Conservation (phyloP, 805 yeast genomes). For the Ogataea methanolica region DNA sequence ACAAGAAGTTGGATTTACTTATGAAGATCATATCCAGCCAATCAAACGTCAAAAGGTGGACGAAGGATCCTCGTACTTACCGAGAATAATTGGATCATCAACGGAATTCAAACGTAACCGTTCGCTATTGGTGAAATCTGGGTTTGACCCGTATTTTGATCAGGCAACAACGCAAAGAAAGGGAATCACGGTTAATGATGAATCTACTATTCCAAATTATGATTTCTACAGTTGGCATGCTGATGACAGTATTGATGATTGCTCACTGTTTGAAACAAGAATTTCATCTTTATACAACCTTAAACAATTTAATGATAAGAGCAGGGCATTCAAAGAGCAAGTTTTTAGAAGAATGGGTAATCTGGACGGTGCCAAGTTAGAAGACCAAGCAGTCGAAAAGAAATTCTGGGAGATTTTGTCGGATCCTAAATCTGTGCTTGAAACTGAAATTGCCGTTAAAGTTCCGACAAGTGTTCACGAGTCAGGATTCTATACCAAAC, state of each 20-base stretch:
- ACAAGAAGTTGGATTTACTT: conserved; percentile 9
- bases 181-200: conserved; percentile 32
- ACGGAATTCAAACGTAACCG: conserved; percentile 42
- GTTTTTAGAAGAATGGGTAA: conserved; percentile 19
- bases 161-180: conserved; percentile 40
- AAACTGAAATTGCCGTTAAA: conserved; percentile 33
- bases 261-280: conserved; percentile 33
- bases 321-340: conserved; percentile 35
- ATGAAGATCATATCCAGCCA: conserved; percentile 2
- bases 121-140: conserved; percentile 43
- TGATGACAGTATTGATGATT: conserved; percentile 33
- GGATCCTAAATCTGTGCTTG: conserved; percentile 26
- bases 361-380: conserved; percentile 13
- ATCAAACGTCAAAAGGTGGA: conserved; percentile 1
- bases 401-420: conserved; percentile 39
- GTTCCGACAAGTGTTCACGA: conserved; percentile 35
- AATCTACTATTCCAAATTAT: conserved; percentile 33
- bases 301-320: conserved; percentile 55
- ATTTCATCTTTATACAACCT: conserved; percentile 50
- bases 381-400: conserved; percentile 31
- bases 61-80: conserved; percentile 14
- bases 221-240: conserved; percentile 44
- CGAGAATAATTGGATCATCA: conserved; percentile 44
- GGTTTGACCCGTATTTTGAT: conserved; percentile 47
- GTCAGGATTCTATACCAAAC: conserved; percentile 30